Percentiles rank a stretch among this genome's conserved stretches.
phyloP scores from a whole-genome alignment of 495 filamentous ascomycete species.

The Neurospora sp. region DNA sequence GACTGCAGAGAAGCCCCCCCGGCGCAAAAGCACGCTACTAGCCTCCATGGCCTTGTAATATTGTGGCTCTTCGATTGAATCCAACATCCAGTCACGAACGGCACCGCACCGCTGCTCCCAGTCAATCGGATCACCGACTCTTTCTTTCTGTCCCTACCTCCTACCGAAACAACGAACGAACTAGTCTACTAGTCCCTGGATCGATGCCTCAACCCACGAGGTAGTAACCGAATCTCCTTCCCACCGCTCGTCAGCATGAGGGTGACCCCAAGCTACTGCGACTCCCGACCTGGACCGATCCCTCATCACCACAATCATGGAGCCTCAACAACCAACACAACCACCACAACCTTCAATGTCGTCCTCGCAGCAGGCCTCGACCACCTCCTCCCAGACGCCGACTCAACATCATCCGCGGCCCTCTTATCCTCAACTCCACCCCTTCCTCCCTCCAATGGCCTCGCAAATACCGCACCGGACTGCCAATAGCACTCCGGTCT shows the following conservation, averaged over 20 bases:
- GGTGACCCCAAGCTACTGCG: conserved; percentile 10
- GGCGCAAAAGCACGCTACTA: not conserved
- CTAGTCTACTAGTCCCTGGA: not conserved
- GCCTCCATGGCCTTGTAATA: not conserved
- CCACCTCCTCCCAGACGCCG: not conserved
- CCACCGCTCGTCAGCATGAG: conserved; percentile 21
- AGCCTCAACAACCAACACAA: conserved; percentile 19
- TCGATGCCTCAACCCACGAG: conserved; percentile 8
- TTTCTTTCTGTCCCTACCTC: not conserved
- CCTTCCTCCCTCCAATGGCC: conserved; percentile 22
- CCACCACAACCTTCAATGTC: conserved; percentile 15
- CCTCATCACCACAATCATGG: conserved; percentile 17
- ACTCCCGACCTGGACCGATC: conserved; percentile 6
- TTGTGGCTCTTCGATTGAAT: not conserved
- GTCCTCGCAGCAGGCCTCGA: not conserved
- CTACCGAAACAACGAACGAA: not conserved
- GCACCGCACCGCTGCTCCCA: conserved; percentile 4
- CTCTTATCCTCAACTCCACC: conserved; percentile 28
- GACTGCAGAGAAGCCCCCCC: not conserved
- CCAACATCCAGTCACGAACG: not conserved
- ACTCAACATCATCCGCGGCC: conserved; percentile 20
- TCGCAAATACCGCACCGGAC: conserved; percentile 32
- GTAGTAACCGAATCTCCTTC: not conserved
- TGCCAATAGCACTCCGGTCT: conserved; percentile 55
- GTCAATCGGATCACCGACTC: conserved; percentile 1